Evolutionary conservation across 129 eudicot species (phyloP), one percentile per base, ranked within the genome.

Genomic region (Saussurea involucrata): DNA sequence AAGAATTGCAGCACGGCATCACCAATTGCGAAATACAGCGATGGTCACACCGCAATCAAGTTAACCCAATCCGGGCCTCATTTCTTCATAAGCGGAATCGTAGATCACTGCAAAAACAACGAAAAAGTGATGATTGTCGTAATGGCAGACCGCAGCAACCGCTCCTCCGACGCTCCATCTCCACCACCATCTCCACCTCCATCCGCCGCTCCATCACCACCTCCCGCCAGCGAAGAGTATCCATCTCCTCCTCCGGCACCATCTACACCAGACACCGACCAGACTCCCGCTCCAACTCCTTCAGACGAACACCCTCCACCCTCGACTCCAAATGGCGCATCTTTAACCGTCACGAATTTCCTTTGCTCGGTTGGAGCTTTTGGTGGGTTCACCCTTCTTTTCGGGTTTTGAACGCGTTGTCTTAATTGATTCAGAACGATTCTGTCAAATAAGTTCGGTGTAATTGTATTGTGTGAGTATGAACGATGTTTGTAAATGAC

Each of bases 271-370:
- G 85, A 58, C 71, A 88, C 82, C 0, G 53, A 87, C 36, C 85
- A 83, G 24, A 86, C 88, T 57, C 93, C 93, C 0, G 85, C 83
- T 12, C 36, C 85, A 0, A 53, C 78, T 72, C 92, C 90, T 55
- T 46, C 77, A 31, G 78, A 63, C 33, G 78, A 79, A 0, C 44
- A 15, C 55, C 66, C 32, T 22, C 66, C 73, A 17, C 77, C 77
- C 37, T 78, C 73, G 53, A 67, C 75, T 24, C 78, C 73, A 44
- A 89, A 71, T 73, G 79, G 64, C 27, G 89, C 90, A 18, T 75
- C 88, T 34, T 77, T 82, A 3, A 18, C 69, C 71, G 68, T 32
- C 11, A 34, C 27, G 40, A 81, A 80, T 63, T 79, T 75, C 31
- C 9, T 86, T 27, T 81, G 80, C 46, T 68, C 80, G 4, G 6